Evolutionary conservation across 2,329 filamentous ascomycete species (phyloP), one percentile per base, ranked within the genome.

Genomic region (Graphilbum fragrans): DNA sequence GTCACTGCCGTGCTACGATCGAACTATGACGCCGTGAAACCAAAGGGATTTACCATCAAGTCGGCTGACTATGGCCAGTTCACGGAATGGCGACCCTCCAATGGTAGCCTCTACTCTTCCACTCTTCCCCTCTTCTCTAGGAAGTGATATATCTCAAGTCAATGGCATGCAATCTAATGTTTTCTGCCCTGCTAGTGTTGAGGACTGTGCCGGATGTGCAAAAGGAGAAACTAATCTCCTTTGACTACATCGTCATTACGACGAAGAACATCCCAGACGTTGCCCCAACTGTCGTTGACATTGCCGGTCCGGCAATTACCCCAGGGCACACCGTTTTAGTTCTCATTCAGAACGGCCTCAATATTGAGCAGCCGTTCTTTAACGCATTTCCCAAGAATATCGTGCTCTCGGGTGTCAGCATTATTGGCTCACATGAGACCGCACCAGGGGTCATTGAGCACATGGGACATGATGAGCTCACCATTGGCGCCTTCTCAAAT

Each of bases 301-400:
- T 37, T 16, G 34, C 41, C 31, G 23, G 16, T 9, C 38, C 42
- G 3, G 33, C 39, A 3, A 29, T 43, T 12, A 37, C 38, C 14
- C 16, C 34, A 5, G 33, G 31, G n/a, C 7, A 25, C n/a, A 33
- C 42, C 10, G 27, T 19, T 18, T 21, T 43, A 5, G 38, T 43
- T 9, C 42, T 43, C 14, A 34, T 35, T 20, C 42, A 43, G 42
- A 43, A 43, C 20, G 42, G 42, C 38, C 25, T 43, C 33, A 37
- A 25, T 20, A 43, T 43, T 29, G 42, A 43, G 29, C 27, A 37
- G 21, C 37, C 39, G 19, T 20, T 37, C 22, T n/a, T 35, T 3
- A 34, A 23, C 5, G 25, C 33, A 9, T 43, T 40, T 35, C 42
- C 42, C 6, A 18, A 22, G 20, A 40, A 37, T 29, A 18, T 29